Base-by-base conservation (phyloP, 371 early-diverging fungal genomes). In the Mucor piriformis region DNA sequence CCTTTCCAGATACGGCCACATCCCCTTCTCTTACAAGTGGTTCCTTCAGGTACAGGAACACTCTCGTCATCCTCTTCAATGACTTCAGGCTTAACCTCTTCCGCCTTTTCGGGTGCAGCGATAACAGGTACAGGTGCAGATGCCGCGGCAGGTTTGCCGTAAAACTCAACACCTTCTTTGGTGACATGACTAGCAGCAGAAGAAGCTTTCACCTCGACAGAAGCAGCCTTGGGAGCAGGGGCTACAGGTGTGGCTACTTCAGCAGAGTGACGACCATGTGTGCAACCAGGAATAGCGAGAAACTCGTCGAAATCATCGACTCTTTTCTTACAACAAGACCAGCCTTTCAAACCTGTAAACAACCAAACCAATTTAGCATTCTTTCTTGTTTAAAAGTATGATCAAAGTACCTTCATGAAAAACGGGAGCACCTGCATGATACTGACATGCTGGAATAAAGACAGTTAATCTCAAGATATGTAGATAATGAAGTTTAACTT, bases 241-340 rank as follows among this genome's bases (percentile, higher is more conserved):
- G 57, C 57, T 48, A 63, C 66, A 29, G 29, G 8, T 6, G 29
- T 8, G 7, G 68, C 77, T 29, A 73, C 81, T 54, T 81, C 82
- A 46, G 71, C 77, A 5, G 87, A 77, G 64, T 93, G 92, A 16
- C 72, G 64, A 21, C 91, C 92, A 47, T 73, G 63, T 23, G 82
- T 74, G 72, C 94, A 93, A 16, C 94, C 94, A 23, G 85, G 80
- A 54, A 95, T 90, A 55, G 88, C 84, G 51, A 96, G 77, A 72
- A 97, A 96, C 51, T 93, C 94, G 70, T 97, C 94, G 66, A 97
- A 97, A 50, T 91, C 89, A 34, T 76, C 74, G 50, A 94, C 96
- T 38, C 92, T 83, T 60, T 95, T 94, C n/a, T 85, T 77, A 80
- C 98, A 97, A 80, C 98, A 97, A 46, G 87, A 85, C 95, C 96